Conservation (phyloP, 1,284 basidiomycete genomes). For the Pholiota adiposa region DNA sequence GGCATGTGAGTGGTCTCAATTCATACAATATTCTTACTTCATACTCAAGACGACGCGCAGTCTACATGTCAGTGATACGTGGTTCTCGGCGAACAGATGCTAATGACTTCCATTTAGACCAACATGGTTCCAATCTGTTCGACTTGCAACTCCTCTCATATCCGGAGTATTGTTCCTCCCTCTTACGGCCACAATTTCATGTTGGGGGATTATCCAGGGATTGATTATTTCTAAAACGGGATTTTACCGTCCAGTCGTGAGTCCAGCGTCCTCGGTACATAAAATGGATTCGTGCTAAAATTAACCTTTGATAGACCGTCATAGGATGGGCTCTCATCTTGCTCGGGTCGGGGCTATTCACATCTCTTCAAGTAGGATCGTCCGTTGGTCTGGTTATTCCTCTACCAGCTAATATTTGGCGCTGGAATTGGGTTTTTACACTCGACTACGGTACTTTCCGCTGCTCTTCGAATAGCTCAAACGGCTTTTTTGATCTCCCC, state of each 20-base stretch:
- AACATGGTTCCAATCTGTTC: conserved; percentile 7
- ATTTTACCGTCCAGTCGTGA: conserved; percentile 5
- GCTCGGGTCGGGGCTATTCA: conserved; percentile 8
- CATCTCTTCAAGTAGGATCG: conserved; percentile 7
- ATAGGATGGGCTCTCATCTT: conserved; percentile 11
- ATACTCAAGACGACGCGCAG: neutral
- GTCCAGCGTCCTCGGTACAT: neutral
- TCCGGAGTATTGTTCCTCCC: conserved; percentile 5
- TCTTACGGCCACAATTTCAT: neutral
- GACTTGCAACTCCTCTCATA: conserved; percentile 1
- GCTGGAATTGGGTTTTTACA: conserved; percentile 11
- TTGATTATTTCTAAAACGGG: conserved; percentile 6
- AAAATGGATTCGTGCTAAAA: neutral
- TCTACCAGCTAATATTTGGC: conserved; percentile 10
- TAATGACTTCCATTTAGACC: neutral
- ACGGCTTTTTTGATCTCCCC: neutral
- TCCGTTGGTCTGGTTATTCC: conserved; percentile 10
- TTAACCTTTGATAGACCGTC: neutral
- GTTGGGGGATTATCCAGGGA: conserved; percentile 7
- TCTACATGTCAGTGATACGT: conserved; percentile 1
- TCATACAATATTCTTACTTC: neutral
- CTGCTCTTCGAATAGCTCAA: neutral
- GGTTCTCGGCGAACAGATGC: neutral
- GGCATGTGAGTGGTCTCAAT: conserved; percentile 4
- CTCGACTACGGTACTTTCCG: conserved; percentile 6